These are phyloP conservation scores for Pseudoperonospora humuli DNA, from an alignment of 352 stramenopile genomes.

Conservation along the genomic window DNA sequence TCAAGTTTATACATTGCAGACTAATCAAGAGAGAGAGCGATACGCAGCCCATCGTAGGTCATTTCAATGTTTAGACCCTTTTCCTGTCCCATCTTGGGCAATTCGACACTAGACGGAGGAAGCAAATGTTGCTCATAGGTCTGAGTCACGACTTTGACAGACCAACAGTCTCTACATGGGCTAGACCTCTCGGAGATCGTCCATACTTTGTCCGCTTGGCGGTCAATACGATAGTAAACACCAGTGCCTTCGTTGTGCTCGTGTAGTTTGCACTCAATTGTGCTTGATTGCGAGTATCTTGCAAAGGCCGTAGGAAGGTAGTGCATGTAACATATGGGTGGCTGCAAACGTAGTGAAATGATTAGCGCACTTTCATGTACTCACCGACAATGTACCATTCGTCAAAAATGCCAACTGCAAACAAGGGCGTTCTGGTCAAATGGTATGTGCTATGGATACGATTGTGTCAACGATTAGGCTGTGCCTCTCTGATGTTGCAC, in stretches of 20 bases:
- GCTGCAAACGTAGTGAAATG: too few relatives aligned
- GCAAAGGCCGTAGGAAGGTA: too few relatives aligned
- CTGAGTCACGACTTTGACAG: slow-evolving; percentile 59
- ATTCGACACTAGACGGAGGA: slow-evolving; percentile 42
- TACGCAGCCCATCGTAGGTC: slow-evolving; percentile 67
- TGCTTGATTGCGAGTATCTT: too few relatives aligned
- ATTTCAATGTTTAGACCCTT: slow-evolving; percentile 73
- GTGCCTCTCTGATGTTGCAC: background rate
- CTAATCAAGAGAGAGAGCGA: slow-evolving; percentile 38
- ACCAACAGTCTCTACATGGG: slow-evolving; percentile 42
- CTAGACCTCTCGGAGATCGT: slow-evolving; percentile 80
- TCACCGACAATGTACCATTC: too few relatives aligned
- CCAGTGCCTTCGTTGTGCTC: too few relatives aligned
- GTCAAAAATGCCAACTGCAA: slow-evolving; percentile 70
- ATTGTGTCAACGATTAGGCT: background rate
- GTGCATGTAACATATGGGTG: too few relatives aligned
- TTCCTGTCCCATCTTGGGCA: slow-evolving; percentile 36
- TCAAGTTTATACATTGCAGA: slow-evolving; percentile 1
- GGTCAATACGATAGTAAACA: slow-evolving; percentile 82
- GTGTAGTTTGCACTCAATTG: too few relatives aligned
- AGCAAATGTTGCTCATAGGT: slow-evolving; percentile 83
- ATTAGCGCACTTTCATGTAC: too few relatives aligned
- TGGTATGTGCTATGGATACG: slow-evolving; percentile 31
- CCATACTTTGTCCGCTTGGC: slow-evolving; percentile 67
- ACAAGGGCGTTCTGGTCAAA: slow-evolving; percentile 82